These are phyloP conservation scores for Amborella trichopoda DNA, from an alignment of 164 flowering plant genomes.

Conservation along the genomic window DNA sequence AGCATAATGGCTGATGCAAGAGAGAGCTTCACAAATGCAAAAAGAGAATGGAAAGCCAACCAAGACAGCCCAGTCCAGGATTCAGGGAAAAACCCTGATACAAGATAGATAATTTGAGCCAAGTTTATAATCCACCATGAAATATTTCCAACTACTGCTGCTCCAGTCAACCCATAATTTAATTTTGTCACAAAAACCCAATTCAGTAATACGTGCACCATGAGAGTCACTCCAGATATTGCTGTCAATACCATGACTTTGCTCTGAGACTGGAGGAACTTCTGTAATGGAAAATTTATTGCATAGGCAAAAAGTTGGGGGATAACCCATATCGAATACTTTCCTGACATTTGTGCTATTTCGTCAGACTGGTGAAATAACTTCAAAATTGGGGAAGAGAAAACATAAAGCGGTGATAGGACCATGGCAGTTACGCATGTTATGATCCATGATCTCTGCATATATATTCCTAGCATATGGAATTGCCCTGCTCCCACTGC, in stretches of 20 bases:
- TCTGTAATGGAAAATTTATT: conserved; percentile 35
- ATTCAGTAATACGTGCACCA: conserved; percentile 23
- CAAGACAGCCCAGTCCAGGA: conserved; percentile 44
- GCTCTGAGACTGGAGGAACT: conserved; percentile 47
- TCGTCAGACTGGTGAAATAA: conserved; percentile 20
- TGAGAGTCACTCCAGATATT: conserved; percentile 18
- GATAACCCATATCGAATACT: conserved; percentile 25
- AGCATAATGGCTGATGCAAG: conserved; percentile 51
- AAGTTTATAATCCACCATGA: conserved; percentile 33
- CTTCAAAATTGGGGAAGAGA: conserved; percentile 31
- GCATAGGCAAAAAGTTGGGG: conserved; percentile 48
- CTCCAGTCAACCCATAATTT: conserved; percentile 27
- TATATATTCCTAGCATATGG: conserved; percentile 35
- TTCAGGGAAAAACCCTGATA: conserved; percentile 28
- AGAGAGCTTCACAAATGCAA: conserved; percentile 31
- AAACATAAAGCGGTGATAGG: conserved; percentile 30
- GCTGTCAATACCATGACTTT: conserved; percentile 37
- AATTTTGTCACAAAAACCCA: conserved; percentile 32
- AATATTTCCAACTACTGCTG: conserved; percentile 31
- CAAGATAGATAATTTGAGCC: conserved; percentile 25
- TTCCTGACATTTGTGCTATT: conserved; percentile 33
- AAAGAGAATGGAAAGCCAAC: conserved; percentile 26
- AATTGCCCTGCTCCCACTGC: conserved; percentile 44
- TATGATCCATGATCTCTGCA: conserved; percentile 47
- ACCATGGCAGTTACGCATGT: conserved; percentile 21